phyloP scores from a whole-genome alignment of 805 yeast species.

The Dipodascus albidus region DNA sequence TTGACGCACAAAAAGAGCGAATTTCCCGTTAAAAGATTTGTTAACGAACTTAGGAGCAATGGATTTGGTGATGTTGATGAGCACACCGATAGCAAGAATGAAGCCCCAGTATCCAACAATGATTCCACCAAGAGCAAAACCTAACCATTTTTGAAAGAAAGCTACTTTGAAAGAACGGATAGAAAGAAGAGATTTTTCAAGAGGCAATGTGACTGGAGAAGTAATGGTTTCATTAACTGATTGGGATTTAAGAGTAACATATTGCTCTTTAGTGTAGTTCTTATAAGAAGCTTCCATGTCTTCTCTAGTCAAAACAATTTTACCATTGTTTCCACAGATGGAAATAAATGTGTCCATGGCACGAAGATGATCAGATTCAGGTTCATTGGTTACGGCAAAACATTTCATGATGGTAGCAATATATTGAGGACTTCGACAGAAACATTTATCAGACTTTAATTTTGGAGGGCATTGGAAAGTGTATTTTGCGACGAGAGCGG shows the following conservation, averaged over 20 bases:
- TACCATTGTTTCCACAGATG: background rate
- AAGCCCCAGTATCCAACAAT: conserved; percentile 8
- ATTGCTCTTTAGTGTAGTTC: conserved; percentile 2
- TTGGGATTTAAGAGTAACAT: conserved; percentile 3
- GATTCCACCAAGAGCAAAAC: conserved; percentile 5
- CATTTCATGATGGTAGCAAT: conserved; percentile 11
- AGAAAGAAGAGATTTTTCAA: conserved; percentile 2
- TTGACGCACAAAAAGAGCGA: conserved; percentile 11
- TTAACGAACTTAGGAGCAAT: conserved; percentile 10
- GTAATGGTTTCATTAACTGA: conserved; percentile 1
- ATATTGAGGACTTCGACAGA: conserved; percentile 4
- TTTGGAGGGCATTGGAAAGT: background rate
- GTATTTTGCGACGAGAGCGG: background rate
- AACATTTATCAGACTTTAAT: conserved; percentile 1
- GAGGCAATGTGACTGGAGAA: conserved; percentile 4
- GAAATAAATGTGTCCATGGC: too few species aligned
- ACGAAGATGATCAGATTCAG: background rate
- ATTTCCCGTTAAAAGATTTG: conserved; percentile 2
- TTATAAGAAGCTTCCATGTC: conserved; percentile 2
- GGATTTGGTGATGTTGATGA: conserved; percentile 7
- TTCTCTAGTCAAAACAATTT: background rate
- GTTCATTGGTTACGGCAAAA: conserved; percentile 3
- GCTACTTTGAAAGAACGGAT: background rate
- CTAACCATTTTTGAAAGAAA: background rate
- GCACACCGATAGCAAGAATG: conserved; percentile 7